Evolutionary conservation across 192 early-diverging fungal genomes (phyloP), one percentile per base, ranked within the genome.

Genomic region (Umbelopsis sp.): DNA sequence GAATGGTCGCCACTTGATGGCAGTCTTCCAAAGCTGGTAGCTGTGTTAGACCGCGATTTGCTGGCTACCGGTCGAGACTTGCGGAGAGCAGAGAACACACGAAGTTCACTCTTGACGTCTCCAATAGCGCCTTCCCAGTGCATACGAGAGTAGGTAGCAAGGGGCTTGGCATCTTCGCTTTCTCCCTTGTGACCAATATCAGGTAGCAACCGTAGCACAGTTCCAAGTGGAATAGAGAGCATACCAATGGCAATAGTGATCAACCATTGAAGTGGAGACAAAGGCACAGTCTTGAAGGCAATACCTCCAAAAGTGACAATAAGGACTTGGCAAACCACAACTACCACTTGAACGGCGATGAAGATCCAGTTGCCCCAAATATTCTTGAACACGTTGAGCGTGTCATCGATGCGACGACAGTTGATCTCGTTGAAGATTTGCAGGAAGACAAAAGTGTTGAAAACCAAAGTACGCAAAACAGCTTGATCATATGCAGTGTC

Each of bases 381-480:
- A 80, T 94, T 90, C 72, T 88, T 87, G 86, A 99, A 97, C 45
- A 99, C 87, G 73, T 98, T 98, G 69, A 89, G 74, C 16, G 82
- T 85, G 69, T 90, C 84, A 48, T 86, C 85, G 74, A 98, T 96
- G 49, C 88, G 84, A 53, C 94, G 86, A 70, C 90, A 93, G 85
- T 98, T 98, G 82, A 98, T 81, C 74, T 95, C 92, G 81, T 98
- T 98, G 78, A 98, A 97, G 18, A 97, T 85, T 80, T 98, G 95
- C 50, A 94, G 85, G 79, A 95, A 95, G 18, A 98, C 93, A 84
- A 97, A 98, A 4, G 89, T 78, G 82, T 98, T 98, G 85, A 97
- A 97, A 13, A 96, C 89, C 74, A 95, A 85, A n/a, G 94, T 92
- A 49, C 88, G 87, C 48, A 90, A 78, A 15, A 83, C 76, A n/a